phyloP scores from a whole-genome alignment of 441 rosid genomes.

The Arabidopsis lyrata region DNA sequence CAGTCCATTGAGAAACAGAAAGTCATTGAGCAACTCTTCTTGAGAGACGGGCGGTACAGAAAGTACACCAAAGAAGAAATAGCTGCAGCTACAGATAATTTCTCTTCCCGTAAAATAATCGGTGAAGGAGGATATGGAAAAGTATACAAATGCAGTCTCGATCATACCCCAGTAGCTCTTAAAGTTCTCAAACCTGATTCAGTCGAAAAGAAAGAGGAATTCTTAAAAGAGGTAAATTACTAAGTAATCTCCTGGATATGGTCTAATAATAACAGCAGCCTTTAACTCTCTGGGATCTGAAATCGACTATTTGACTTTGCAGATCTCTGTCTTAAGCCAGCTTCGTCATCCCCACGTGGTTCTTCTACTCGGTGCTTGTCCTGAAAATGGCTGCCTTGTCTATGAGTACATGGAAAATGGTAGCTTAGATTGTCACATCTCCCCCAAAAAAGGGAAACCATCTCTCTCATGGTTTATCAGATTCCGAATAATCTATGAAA shows the following conservation, averaged over 20 bases:
- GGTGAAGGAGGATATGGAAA: constrained; percentile 91
- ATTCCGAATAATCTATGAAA: constrained; percentile 77
- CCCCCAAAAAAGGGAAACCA: constrained; percentile 59
- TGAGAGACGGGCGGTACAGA: constrained; percentile 70
- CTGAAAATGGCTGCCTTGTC: constrained; percentile 78
- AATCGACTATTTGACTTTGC: constrained; percentile 36
- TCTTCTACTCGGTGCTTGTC: constrained; percentile 91
- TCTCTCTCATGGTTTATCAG: constrained; percentile 86
- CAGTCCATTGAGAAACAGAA: constrained; percentile 75
- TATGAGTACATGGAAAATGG: constrained; percentile 94
- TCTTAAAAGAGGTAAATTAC: constrained; percentile 76
- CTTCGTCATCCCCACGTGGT: constrained; percentile 80
- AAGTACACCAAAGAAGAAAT: constrained; percentile 70
- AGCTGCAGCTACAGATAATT: constrained; percentile 66
- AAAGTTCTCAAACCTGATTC: constrained; percentile 74
- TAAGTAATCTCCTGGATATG: constrained; percentile 1
- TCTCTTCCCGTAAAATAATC: constrained; percentile 66
- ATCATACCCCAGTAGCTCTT: constrained; percentile 86
- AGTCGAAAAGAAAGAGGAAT: constrained; percentile 68
- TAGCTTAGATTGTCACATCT: constrained; percentile 73
- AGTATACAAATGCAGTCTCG: constrained; percentile 83
- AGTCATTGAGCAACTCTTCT: constrained; percentile 65
- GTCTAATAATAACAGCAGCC: constrained; percentile 9
- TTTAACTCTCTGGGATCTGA: constrained; percentile 4
- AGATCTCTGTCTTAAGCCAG: constrained; percentile 90